A percentile compares a stretch with the other conserved stretches of the same genome.
Conservation (phyloP, 345 rosid genomes). For the Lepidium sativum region DNA sequence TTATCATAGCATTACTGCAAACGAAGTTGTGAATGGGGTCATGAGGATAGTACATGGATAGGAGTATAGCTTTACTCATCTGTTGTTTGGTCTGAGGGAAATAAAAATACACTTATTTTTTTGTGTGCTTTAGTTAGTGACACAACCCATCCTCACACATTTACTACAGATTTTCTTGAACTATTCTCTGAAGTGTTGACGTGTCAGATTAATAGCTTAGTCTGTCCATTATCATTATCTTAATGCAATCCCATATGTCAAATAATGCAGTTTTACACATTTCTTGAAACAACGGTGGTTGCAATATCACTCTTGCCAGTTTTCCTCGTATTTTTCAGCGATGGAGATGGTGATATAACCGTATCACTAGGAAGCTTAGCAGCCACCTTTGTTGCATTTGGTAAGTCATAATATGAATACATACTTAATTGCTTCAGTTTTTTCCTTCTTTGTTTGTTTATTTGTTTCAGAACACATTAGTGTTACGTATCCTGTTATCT, state of each 20-base stretch:
- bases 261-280: constrained; percentile 69
- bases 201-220: not conserved
- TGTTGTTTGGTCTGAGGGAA: not conserved
- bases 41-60: not conserved
- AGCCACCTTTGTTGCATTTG: constrained; percentile 66
- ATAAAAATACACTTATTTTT: not conserved
- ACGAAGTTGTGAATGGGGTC: not conserved
- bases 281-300: constrained; percentile 71
- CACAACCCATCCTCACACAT: not conserved
- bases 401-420: constrained; percentile 27
- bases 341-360: constrained; percentile 45
- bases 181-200: not conserved
- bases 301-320: constrained; percentile 53
- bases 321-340: constrained; percentile 60
- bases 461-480: not conserved
- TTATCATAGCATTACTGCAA: not conserved
- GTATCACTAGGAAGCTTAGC: constrained; percentile 61
- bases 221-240: not conserved
- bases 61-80: not conserved
- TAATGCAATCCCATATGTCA: not conserved
- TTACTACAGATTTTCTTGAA: not conserved
- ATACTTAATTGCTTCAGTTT: not conserved
- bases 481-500: not conserved
- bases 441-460: not conserved
- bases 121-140: not conserved